These are phyloP conservation scores for Coccomyxa sp. DNA, from an alignment of 139 green algal species.

Conservation along the genomic window DNA sequence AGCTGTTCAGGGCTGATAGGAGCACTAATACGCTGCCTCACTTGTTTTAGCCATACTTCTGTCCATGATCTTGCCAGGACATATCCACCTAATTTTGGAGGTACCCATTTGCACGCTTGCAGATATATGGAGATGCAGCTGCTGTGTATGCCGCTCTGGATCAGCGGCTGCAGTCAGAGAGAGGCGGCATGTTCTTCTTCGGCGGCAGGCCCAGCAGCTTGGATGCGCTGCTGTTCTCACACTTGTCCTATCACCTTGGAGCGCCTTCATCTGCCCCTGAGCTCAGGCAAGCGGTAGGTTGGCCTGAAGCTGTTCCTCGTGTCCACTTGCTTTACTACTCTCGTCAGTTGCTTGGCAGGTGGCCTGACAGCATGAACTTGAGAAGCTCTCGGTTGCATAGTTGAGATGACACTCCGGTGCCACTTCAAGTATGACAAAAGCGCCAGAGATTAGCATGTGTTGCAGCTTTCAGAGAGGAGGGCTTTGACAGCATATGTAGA, in stretches of 20 bases:
- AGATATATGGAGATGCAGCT: constrained; percentile 11
- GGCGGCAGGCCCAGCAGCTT: constrained; percentile 48
- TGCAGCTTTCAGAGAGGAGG: constrained; percentile 4
- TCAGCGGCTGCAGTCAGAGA: constrained; percentile 31
- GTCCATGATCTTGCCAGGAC: too few species aligned
- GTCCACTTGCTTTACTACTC: neutral
- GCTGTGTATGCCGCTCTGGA: constrained; percentile 34
- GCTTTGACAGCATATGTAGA: constrained; percentile 8
- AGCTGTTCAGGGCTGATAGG: too few species aligned
- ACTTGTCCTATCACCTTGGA: constrained; percentile 48
- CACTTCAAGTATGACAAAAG: neutral
- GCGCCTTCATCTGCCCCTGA: constrained; percentile 48
- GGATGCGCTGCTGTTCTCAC: constrained; percentile 59
- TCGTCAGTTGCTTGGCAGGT: neutral
- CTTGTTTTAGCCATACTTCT: too few species aligned
- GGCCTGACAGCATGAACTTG: neutral
- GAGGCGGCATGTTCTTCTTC: constrained; percentile 47
- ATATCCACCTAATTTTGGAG: too few species aligned
- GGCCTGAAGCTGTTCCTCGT: neutral
- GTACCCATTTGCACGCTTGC: too few species aligned
- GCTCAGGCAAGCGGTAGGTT: constrained; percentile 31
- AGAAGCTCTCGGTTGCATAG: neutral
- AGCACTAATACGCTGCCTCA: too few species aligned
- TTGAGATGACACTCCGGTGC: constrained; percentile 5
- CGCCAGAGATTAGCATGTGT: neutral